Evolutionary conservation across 345 rosid species (phyloP).

Genomic region (Carallia pectinifolia): DNA sequence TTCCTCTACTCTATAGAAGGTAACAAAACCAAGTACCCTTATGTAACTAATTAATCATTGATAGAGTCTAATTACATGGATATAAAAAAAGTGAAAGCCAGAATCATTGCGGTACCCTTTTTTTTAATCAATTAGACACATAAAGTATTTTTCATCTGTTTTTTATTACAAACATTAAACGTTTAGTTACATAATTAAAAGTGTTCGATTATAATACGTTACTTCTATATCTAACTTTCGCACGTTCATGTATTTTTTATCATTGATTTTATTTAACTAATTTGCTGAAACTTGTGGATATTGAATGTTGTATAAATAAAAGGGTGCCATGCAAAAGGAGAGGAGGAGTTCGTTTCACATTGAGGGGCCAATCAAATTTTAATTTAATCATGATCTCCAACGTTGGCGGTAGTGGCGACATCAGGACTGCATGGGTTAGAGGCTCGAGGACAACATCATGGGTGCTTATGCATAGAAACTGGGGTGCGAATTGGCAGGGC

Average conservation of each 20-base stretch:
- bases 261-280: background rate
- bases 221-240: no score
- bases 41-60: no score
- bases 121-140: no score
- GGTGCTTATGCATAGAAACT: slow-evolving; percentile 58
- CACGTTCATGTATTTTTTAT: background rate
- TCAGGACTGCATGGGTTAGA: slow-evolving; percentile 66
- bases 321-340: slow-evolving; percentile 71
- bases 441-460: slow-evolving; percentile 54
- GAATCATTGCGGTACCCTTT: no score
- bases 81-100: no score
- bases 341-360: slow-evolving; percentile 77
- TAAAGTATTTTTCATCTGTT: no score
- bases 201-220: no score
- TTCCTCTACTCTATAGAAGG: slow-evolving; percentile 65
- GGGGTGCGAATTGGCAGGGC: slow-evolving; percentile 87
- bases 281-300: background rate
- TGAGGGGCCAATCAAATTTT: slow-evolving; percentile 74
- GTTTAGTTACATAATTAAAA: no score
- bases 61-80: no score
- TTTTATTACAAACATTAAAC: no score
- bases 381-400: slow-evolving; percentile 72
- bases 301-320: background rate
- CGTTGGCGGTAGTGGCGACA: slow-evolving; percentile 67
- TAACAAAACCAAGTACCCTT: slow-evolving; percentile 1